Evolutionary conservation across 2,329 filamentous ascomycete species (phyloP).

Genomic region (Ceratocystis alfenasii): DNA sequence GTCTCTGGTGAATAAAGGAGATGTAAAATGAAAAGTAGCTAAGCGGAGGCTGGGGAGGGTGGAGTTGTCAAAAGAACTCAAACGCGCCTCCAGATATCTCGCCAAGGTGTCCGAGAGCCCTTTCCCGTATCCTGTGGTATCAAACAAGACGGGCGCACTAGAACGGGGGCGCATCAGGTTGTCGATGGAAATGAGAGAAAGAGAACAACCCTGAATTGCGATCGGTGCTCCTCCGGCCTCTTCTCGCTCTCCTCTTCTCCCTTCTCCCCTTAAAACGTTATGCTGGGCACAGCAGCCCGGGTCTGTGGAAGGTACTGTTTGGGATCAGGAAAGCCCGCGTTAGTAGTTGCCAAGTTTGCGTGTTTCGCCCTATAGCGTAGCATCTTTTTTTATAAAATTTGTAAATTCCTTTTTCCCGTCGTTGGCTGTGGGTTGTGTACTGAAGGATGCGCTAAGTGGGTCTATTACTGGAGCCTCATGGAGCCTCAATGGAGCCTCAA

Average conservation of each 20-base stretch:
- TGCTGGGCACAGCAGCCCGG: not conserved
- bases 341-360: not conserved
- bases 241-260: not conserved
- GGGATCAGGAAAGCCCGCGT: not conserved
- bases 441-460: constrained; percentile 20
- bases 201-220: constrained; percentile 16
- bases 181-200: not conserved
- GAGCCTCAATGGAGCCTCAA: constrained; percentile 18
- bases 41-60: too few species aligned
- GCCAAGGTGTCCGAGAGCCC: not conserved
- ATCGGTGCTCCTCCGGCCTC: constrained; percentile 22
- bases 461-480: constrained; percentile 20
- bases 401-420: not conserved
- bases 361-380: constrained; percentile 10
- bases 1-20: not conserved
- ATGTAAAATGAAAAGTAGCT: not conserved
- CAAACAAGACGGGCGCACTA: constrained; percentile 4
- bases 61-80: not conserved
- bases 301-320: not conserved
- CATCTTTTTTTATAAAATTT: not conserved
- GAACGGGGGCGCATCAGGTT: not conserved
- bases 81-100: not conserved
- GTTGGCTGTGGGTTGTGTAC: not conserved
- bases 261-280: constrained; percentile 14
- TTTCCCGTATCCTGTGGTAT: not conserved